These are phyloP conservation scores for Gonium pectorale DNA, from an alignment of 139 green algal species.

Conservation along the genomic window DNA sequence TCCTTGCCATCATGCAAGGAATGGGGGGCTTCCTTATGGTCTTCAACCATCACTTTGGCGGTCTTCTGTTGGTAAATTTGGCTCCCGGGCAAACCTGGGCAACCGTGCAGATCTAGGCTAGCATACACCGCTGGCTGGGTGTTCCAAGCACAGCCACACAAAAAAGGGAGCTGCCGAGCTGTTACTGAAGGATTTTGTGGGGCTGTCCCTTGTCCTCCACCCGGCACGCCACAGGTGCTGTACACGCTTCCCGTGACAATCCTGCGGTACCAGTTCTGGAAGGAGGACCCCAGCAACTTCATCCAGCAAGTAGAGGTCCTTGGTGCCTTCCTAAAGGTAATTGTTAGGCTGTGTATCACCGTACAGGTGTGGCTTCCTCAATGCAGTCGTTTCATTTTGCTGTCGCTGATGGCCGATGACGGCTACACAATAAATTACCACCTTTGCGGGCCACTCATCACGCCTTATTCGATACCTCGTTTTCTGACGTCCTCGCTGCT, in stretches of 20 bases:
- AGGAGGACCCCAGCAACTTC: constrained; percentile 11
- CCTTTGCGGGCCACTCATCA: background rate
- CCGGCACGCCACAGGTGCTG: constrained; percentile 45
- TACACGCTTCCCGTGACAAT: constrained; percentile 35
- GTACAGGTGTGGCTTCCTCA: too few relatives aligned
- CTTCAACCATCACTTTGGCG: constrained; percentile 51
- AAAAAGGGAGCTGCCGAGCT: too few relatives aligned
- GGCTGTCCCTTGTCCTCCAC: too few relatives aligned
- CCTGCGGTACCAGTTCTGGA: constrained; percentile 61
- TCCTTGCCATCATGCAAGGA: constrained; percentile 37
- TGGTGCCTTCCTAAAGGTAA: constrained; percentile 56
- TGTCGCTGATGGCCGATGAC: background rate
- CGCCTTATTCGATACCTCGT: background rate
- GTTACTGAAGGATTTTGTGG: too few relatives aligned
- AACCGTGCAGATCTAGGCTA: too few relatives aligned
- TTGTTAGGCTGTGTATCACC: background rate
- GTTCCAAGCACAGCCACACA: too few relatives aligned
- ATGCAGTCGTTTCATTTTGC: background rate
- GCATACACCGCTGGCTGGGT: too few relatives aligned
- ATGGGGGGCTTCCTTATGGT: constrained; percentile 56
- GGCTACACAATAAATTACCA: background rate
- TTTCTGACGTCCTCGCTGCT: background rate
- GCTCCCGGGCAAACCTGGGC: too few relatives aligned
- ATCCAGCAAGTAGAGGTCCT: constrained; percentile 37
- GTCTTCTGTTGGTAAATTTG: constrained; percentile 45